Conservation (phyloP, 257 asterid genomes). For the Orobanche coerulescens region DNA sequence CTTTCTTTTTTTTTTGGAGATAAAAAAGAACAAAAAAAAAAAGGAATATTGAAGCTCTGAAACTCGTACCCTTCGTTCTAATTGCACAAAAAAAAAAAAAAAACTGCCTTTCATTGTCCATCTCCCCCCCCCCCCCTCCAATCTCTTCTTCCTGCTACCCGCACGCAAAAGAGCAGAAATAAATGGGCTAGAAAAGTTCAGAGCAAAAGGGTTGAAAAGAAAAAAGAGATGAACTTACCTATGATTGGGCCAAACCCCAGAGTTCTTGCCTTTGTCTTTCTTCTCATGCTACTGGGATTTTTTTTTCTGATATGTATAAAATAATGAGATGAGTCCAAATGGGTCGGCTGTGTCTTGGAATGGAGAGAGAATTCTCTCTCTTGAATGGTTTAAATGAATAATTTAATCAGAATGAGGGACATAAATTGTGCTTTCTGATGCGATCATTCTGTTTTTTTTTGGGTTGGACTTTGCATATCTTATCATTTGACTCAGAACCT, state of each 20-base stretch:
- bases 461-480: no score
- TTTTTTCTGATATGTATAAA: slow-evolving; percentile 1
- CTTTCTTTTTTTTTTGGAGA: neutral
- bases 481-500: no score
- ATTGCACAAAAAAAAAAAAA: slow-evolving; percentile 16
- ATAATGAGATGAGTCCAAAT: slow-evolving; percentile 21
- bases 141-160: slow-evolving; percentile 12
- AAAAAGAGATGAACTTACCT: slow-evolving; percentile 27
- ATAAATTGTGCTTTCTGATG: neutral
- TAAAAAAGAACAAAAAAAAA: neutral
- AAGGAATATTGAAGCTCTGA: slow-evolving; percentile 10
- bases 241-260: slow-evolving; percentile 22
- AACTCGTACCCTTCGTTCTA: neutral
- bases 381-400: slow-evolving; percentile 5
- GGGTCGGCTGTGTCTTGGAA: slow-evolving; percentile 3
- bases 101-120: slow-evolving; percentile 20
- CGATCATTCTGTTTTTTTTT: no score
- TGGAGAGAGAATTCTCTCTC: neutral
- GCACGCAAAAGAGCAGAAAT: slow-evolving; percentile 6
- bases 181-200: slow-evolving; percentile 30
- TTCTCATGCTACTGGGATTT: slow-evolving; percentile 16
- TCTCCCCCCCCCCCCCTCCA: slow-evolving; percentile 15
- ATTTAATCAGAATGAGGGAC: slow-evolving; percentile 12
- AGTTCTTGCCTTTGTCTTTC: slow-evolving; percentile 19
- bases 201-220: neutral